phyloP scores from a whole-genome alignment of 73 alveolate genomes.

The Paramecium tetraurelia region DNA sequence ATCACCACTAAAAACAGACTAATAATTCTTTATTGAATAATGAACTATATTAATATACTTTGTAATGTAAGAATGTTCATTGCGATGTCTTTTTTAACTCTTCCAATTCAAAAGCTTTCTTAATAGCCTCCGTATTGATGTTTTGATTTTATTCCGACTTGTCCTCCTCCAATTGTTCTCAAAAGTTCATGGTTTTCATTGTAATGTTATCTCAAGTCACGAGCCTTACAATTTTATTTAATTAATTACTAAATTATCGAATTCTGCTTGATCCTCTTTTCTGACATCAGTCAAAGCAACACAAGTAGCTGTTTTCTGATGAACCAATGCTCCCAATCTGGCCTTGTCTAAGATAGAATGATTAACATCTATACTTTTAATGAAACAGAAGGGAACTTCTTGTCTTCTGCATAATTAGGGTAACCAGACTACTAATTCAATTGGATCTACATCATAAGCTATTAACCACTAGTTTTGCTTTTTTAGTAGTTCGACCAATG shows the following conservation, averaged over 20 bases:
- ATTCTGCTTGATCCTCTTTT: constrained; percentile 91
- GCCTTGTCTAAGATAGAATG: constrained; percentile 70
- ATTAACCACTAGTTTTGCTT: constrained; percentile 96
- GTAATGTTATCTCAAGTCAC: constrained; percentile 56
- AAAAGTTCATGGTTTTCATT: constrained; percentile 69
- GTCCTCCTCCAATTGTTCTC: constrained; percentile 70
- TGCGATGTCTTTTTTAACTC: constrained; percentile 79
- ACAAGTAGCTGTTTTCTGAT: constrained; percentile 97
- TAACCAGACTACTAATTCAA: constrained; percentile 94
- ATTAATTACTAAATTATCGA: constrained; percentile 54
- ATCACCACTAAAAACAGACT: not conserved
- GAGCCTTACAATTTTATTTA: not conserved
- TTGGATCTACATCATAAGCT: constrained; percentile 99
- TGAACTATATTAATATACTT: not conserved
- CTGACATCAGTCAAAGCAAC: constrained; percentile 97
- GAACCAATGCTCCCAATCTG: constrained; percentile 96
- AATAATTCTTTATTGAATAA: not conserved
- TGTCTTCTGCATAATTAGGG: constrained; percentile 97
- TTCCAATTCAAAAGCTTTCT: constrained; percentile 67
- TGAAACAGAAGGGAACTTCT: constrained; percentile 94
- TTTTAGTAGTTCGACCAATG: constrained; percentile 93
- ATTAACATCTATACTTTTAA: constrained; percentile 67
- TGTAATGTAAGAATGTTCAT: not conserved
- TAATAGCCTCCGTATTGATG: constrained; percentile 66
- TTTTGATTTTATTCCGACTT: constrained; percentile 65